A percentile compares a stretch with the other conserved stretches of the same genome.
phyloP scores from a whole-genome alignment of 352 stramenopile species.

The Thraustotheca clavata region DNA sequence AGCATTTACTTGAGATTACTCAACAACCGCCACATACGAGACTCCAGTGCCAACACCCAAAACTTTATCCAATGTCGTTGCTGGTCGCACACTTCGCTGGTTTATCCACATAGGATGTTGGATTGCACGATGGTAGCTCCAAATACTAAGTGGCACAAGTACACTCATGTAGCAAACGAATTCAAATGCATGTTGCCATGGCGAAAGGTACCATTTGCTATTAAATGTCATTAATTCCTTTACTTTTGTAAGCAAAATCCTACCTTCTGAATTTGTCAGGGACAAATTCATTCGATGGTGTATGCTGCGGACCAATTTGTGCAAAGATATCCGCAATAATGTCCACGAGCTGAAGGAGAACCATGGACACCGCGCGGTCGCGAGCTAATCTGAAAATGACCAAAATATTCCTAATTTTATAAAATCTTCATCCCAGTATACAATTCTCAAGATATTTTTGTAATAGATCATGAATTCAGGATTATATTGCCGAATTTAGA shows the following conservation, averaged over 20 bases:
- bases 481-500: too few relatives aligned
- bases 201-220: conserved; percentile 17
- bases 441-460: background rate
- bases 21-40: conserved; percentile 5
- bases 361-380: conserved; percentile 5
- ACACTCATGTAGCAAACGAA: conserved; percentile 8
- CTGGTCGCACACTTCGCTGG: background rate
- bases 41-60: background rate
- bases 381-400: background rate
- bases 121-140: background rate
- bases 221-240: background rate
- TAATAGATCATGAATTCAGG: too few relatives aligned
- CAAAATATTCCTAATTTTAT: background rate
- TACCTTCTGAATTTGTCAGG: conserved; percentile 6
- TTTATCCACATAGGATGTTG: conserved; percentile 16
- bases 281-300: conserved; percentile 3
- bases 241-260: background rate
- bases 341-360: conserved; percentile 1
- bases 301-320: conserved; percentile 3
- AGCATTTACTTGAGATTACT: background rate
- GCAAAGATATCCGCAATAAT: conserved; percentile 16
- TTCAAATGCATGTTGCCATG: conserved; percentile 18
- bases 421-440: background rate
- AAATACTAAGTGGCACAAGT: conserved; percentile 9
- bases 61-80: background rate